phyloP scores from a whole-genome alignment of 495 filamentous ascomycete genomes.

The Tuber borchii region DNA sequence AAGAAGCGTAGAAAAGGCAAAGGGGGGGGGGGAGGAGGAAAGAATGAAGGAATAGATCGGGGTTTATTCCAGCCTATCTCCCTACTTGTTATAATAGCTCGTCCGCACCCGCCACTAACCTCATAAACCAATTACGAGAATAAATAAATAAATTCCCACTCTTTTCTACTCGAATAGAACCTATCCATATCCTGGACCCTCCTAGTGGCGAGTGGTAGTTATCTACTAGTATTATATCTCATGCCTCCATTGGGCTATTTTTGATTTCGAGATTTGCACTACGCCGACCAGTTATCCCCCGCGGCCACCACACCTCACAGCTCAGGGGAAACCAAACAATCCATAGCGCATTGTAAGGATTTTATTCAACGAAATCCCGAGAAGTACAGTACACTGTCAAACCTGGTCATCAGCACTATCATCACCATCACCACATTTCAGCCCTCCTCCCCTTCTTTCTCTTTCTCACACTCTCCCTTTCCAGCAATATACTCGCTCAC shows the following conservation, averaged over 20 bases:
- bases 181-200: background rate
- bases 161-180: background rate
- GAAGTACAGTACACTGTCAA: background rate
- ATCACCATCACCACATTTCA: background rate
- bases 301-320: no score
- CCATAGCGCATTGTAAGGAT: no score
- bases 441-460: background rate
- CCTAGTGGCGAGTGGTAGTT: background rate
- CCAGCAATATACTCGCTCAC: background rate
- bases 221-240: background rate
- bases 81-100: background rate
- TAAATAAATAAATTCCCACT: background rate
- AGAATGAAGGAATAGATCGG: background rate
- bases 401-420: background rate
- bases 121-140: background rate
- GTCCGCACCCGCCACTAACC: background rate
- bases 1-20: background rate
- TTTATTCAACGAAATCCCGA: background rate
- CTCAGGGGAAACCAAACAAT: no score
- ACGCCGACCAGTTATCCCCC: no score
- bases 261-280: background rate
- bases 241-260: background rate
- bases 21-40: background rate
- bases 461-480: background rate
- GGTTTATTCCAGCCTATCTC: background rate